Percentiles rank a stretch among this genome's conserved stretches.
Conservation (phyloP, 2,329 filamentous ascomycete genomes). For the Stylonectria norvegica region DNA sequence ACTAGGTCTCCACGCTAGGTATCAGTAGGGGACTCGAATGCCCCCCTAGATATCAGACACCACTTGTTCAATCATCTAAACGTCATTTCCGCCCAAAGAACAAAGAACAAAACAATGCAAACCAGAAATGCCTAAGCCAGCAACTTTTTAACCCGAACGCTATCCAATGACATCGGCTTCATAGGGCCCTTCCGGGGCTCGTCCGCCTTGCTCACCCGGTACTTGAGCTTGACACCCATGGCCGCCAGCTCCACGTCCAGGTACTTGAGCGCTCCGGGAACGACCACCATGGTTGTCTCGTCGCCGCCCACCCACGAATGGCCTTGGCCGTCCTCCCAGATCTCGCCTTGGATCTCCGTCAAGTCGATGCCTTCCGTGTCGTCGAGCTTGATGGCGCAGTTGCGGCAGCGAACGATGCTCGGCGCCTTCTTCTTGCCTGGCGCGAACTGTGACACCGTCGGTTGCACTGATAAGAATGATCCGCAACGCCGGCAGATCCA, state of each 20-base stretch:
- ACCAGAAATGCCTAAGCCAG: constrained; percentile 8
- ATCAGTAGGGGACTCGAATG: too few species aligned
- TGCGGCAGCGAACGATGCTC: constrained; percentile 72
- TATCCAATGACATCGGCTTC: constrained; percentile 36
- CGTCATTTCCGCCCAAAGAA: too few species aligned
- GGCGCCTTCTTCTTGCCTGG: constrained; percentile 63
- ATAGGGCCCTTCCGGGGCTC: constrained; percentile 52
- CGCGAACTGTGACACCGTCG: constrained; percentile 63
- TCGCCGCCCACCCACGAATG: constrained; percentile 83
- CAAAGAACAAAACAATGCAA: constrained; percentile 13
- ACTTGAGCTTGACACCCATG: constrained; percentile 96
- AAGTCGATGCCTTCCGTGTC: constrained; percentile 55
- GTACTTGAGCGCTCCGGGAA: constrained; percentile 89
- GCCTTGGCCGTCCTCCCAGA: constrained; percentile 91
- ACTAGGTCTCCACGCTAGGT: too few species aligned
- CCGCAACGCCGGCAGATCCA: constrained; percentile 90
- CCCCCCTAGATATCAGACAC: too few species aligned
- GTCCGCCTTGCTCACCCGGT: constrained; percentile 64
- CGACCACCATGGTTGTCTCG: constrained; percentile 84
- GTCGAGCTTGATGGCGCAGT: constrained; percentile 65
- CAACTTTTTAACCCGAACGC: constrained; percentile 30
- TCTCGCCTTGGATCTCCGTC: constrained; percentile 61
- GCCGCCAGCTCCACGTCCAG: constrained; percentile 92
- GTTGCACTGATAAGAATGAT: constrained; percentile 84
- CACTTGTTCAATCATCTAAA: too few species aligned